Evolutionary conservation across 2,329 filamentous ascomycete species (phyloP), one percentile per base, ranked within the genome.

Genomic region (Sphaerulina populicola): DNA sequence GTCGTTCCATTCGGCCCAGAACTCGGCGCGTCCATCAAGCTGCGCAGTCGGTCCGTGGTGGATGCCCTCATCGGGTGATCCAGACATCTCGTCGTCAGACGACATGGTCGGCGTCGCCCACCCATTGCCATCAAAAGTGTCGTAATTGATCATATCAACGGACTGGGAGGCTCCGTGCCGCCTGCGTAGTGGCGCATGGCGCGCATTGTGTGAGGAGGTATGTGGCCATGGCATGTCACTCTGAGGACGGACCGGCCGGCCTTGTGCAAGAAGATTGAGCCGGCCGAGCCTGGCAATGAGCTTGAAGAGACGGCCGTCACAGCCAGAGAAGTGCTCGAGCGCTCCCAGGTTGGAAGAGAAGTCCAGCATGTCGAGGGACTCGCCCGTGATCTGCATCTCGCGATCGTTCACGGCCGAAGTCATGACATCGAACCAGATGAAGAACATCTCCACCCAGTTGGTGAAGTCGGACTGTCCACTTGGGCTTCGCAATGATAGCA

Each of bases 401-500:
- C 90, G 82, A 68, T 95, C 87, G 61, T 96, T 96, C 65, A 94
- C 88, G 47, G 86, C 90, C 36, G 88, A 88, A 0, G 88, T 89
- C 71, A 96, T 88, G 49, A 90, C 88, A 67, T 96, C 91, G 65
- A 94, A 94, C 77, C 91, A 94, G 31, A 88, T 93, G 64, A 96
- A 96, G 60, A 95, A 82, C 38, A 88, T 83, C 62, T 94, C 87
- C 73, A 95, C 91, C 90, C 90, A 96, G 10, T 83, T 81, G 52
- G 88, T 85, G 54, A 89, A 86, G 45, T 81, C 73, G 10, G 74
- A 74, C 41, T 79, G 68, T 63, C 81, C 62, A 66, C 77, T 70
- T 65, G 80, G 74, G 57, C 85, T 79, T 53, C 89, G 79, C 71
- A 95, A 80, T 3, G 83, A 80, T 9, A 96, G 77, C 30, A 97